phyloP scores from a whole-genome alignment of 768 basidiomycete genomes.

The Amylocystis lapponica region DNA sequence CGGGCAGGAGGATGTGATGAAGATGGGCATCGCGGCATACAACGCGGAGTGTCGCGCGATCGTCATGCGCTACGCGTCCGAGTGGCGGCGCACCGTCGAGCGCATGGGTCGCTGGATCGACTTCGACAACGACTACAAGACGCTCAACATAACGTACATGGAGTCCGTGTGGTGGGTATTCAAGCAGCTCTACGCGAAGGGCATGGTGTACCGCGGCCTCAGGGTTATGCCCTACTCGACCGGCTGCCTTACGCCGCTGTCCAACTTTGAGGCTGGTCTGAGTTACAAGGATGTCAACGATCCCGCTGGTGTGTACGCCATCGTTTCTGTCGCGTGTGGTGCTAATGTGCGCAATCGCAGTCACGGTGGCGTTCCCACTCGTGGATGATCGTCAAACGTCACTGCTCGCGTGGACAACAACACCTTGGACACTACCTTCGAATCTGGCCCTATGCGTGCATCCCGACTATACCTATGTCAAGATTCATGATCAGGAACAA shows the following conservation, averaged over 20 bases:
- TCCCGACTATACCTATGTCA: conserved; percentile 93
- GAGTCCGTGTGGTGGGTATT: conserved; percentile 99
- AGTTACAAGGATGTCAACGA: conserved; percentile 92
- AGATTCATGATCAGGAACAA: conserved; percentile 87
- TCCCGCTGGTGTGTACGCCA: conserved; percentile 62
- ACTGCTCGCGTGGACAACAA: conserved; percentile 96
- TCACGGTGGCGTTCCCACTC: conserved; percentile 89
- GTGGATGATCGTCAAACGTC: conserved; percentile 90
- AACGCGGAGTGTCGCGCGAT: conserved; percentile 95
- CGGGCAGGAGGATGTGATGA: conserved; percentile 87
- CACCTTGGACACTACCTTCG: conserved; percentile 96
- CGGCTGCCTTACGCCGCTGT: conserved; percentile 91
- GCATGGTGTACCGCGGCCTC: conserved; percentile 87
- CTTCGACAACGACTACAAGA: conserved; percentile 99
- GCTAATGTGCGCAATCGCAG: conserved; percentile 29
- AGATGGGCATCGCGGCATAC: conserved; percentile 95
- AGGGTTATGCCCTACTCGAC: conserved; percentile 98
- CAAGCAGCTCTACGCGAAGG: conserved; percentile 86
- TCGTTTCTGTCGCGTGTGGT: not conserved
- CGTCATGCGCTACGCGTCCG: conserved; percentile 93
- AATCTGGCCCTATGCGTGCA: conserved; percentile 95
- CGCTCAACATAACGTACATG: conserved; percentile 90
- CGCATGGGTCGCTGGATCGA: conserved; percentile 99
- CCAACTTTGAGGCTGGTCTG: conserved; percentile 94
- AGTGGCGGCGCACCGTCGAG: conserved; percentile 94